A percentile compares a stretch with the other conserved stretches of the same genome.
Evolutionary conservation across 2,329 filamentous ascomycete species (phyloP).

Genomic region (Xylariomycetidae sp.): DNA sequence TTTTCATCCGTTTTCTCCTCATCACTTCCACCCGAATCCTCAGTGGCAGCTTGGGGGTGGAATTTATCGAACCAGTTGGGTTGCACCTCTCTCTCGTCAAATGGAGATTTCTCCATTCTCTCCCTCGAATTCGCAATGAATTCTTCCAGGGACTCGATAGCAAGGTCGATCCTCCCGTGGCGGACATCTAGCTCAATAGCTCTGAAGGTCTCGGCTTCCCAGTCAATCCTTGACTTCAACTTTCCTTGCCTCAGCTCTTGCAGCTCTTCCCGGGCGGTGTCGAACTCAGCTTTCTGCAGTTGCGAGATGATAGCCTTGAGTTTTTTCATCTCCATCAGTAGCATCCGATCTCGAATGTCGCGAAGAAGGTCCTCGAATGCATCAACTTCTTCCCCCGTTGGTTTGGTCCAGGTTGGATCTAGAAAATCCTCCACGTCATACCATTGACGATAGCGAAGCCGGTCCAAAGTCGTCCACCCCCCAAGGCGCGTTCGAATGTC

Average conservation of each 20-base stretch:
- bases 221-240: slow-evolving; percentile 7
- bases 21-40: too few relatives aligned
- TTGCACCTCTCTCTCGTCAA: slow-evolving; percentile 5
- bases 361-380: slow-evolving; percentile 12
- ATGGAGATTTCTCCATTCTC: slow-evolving; percentile 12
- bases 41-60: too few relatives aligned
- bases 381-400: not conserved
- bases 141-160: slow-evolving; percentile 11
- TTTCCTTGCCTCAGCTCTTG: slow-evolving; percentile 6
- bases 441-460: not conserved
- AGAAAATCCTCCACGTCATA: too few relatives aligned
- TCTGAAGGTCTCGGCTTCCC: slow-evolving; percentile 13
- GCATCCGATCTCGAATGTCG: slow-evolving; percentile 9
- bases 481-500: slow-evolving; percentile 1
- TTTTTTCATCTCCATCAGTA: slow-evolving; percentile 7
- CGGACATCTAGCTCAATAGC: slow-evolving; percentile 9
- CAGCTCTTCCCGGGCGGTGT: slow-evolving; percentile 4
- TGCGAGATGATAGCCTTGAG: slow-evolving; percentile 8
- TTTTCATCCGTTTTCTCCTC: too few relatives aligned
- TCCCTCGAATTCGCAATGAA: slow-evolving; percentile 10
- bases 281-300: slow-evolving; percentile 1
- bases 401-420: slow-evolving; percentile 2
- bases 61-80: too few relatives aligned
- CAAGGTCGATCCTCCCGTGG: slow-evolving; percentile 6
- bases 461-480: not conserved